Evolutionary conservation across 1,284 basidiomycete genomes (phyloP).

Genomic region (Cystobasidiaceae sp.): DNA sequence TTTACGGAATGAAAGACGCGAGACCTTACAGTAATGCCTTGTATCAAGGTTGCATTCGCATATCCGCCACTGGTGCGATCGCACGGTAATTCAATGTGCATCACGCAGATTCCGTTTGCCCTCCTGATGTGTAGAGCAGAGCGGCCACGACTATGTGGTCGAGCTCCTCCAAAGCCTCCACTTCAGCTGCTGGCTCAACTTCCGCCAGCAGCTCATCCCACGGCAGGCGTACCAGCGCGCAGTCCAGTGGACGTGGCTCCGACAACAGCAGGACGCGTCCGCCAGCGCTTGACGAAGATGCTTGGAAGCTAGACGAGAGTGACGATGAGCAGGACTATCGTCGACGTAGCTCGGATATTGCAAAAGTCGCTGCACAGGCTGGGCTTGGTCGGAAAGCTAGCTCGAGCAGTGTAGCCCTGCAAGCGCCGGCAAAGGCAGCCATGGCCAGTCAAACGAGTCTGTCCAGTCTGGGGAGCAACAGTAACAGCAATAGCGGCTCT

Average conservation of each 20-base stretch:
- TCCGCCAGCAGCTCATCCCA: conserved; percentile 5
- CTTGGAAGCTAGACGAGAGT: conserved; percentile 28
- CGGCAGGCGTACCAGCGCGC: conserved; percentile 13
- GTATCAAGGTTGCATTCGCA: not conserved
- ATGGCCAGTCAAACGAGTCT: conserved; percentile 4
- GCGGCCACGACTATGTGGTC: conserved; percentile 18
- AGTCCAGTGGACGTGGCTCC: conserved; percentile 5
- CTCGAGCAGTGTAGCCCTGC: conserved; percentile 3
- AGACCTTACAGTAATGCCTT: no score
- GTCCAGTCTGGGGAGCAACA: not conserved
- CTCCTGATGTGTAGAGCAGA: not conserved
- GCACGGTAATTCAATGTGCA: not conserved
- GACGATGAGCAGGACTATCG: conserved; percentile 22
- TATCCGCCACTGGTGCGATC: not conserved
- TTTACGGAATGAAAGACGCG: no score
- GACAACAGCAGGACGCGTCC: conserved; percentile 8
- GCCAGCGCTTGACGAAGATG: conserved; percentile 17
- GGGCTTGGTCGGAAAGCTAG: conserved; percentile 23
- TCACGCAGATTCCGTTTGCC: no score
- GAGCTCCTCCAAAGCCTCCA: conserved; percentile 10
- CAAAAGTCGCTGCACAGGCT: conserved; percentile 29
- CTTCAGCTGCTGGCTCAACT: not conserved
- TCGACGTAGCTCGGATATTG: conserved; percentile 7
- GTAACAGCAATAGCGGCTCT: not conserved
- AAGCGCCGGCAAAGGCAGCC: not conserved